Conservation (phyloP, 164 flowering plant species). For the Houttuynia cordata region DNA sequence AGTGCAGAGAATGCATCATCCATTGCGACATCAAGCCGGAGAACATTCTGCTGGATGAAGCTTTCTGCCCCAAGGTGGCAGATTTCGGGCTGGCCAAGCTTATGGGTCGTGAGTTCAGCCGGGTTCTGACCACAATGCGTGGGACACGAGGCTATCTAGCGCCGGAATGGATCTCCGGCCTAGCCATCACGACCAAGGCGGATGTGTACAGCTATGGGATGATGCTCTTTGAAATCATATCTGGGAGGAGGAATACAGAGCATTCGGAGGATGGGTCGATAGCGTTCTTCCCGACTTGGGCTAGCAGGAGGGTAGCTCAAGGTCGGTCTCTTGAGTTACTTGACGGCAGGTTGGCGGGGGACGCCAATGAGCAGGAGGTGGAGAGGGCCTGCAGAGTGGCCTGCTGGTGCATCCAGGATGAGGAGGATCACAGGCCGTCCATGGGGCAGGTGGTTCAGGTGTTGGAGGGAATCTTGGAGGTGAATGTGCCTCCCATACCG, state of each 20-base stretch:
- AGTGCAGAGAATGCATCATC: constrained; percentile 30
- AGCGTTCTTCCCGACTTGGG: constrained; percentile 21
- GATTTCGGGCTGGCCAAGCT: constrained; percentile 35
- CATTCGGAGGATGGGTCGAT: constrained; percentile 9
- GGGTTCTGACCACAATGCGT: constrained; percentile 29
- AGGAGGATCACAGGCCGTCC: constrained; percentile 23
- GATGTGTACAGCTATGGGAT: constrained; percentile 38
- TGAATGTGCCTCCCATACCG: constrained; percentile 23
- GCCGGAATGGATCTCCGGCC: constrained; percentile 33
- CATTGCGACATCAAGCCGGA: constrained; percentile 37
- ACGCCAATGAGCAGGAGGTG: constrained; percentile 20
- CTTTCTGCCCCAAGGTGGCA: constrained; percentile 25
- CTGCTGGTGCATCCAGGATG: constrained; percentile 33
- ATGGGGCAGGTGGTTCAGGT: constrained; percentile 34
- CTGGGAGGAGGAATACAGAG: constrained; percentile 22
- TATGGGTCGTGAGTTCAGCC: constrained; percentile 26
- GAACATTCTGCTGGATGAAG: constrained; percentile 25
- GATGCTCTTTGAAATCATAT: constrained; percentile 25
- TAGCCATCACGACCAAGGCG: constrained; percentile 27
- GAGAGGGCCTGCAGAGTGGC: constrained; percentile 18
- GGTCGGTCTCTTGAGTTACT: constrained; percentile 11
- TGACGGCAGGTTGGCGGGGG: constrained; percentile 17
- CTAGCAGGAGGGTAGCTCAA: constrained; percentile 12
- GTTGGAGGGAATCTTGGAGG: constrained; percentile 24
- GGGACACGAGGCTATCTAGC: constrained; percentile 35